phyloP scores from a whole-genome alignment of 768 basidiomycete species.

The Kwoniella dendrophila region DNA sequence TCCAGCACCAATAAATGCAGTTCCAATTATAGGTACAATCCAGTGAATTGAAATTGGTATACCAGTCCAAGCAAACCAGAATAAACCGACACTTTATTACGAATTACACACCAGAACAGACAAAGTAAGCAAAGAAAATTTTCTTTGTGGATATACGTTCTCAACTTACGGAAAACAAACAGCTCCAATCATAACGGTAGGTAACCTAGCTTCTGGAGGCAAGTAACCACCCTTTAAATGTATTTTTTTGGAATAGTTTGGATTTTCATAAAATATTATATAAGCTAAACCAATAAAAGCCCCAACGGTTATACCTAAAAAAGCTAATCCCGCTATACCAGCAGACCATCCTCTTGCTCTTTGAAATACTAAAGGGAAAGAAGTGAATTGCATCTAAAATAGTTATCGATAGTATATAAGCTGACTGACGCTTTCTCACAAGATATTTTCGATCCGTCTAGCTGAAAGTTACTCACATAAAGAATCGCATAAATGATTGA shows the following conservation, averaged over 20 bases:
- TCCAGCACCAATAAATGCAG: background rate
- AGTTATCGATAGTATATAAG: background rate
- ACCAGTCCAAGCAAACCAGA: background rate
- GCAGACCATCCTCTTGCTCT: slow-evolving; percentile 54
- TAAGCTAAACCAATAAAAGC: slow-evolving; percentile 37
- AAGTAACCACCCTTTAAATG: slow-evolving; percentile 46
- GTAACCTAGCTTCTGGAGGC: slow-evolving; percentile 56
- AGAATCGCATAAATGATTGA: background rate
- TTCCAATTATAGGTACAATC: background rate
- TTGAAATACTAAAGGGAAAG: slow-evolving; percentile 57
- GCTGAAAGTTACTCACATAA: too few species aligned
- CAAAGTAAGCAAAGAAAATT: too few species aligned
- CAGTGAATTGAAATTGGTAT: background rate
- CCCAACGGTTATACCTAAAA: slow-evolving; percentile 50
- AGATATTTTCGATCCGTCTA: too few species aligned
- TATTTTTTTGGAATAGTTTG: slow-evolving; percentile 44
- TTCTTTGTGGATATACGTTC: background rate
- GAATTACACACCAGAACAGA: too few species aligned
- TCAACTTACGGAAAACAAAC: background rate
- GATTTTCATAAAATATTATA: slow-evolving; percentile 47
- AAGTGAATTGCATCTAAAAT: slow-evolving; percentile 49
- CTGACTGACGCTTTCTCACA: too few species aligned
- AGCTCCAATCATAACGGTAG: slow-evolving; percentile 31
- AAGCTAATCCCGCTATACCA: slow-evolving; percentile 55
- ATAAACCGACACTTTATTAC: background rate